Conservation (phyloP, 2,329 filamentous ascomycete genomes). For the Exophiala viscosa region DNA sequence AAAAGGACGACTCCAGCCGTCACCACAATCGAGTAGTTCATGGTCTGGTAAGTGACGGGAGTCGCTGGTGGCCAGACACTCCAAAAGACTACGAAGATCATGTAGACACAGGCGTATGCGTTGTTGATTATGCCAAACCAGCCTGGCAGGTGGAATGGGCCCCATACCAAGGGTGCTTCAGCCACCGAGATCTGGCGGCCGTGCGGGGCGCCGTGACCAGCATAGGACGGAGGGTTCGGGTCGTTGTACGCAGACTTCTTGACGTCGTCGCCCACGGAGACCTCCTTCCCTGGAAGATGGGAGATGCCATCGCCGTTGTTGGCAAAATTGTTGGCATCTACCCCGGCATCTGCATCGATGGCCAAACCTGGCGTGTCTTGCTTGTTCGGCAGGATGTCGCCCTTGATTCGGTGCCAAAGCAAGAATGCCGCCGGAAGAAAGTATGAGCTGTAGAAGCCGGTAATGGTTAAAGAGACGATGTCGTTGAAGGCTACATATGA, state of each 20-base stretch:
- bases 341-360: slow-evolving; percentile 24
- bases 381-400: slow-evolving; percentile 37
- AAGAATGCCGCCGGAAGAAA: slow-evolving; percentile 34
- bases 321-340: slow-evolving; percentile 26
- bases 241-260: neutral
- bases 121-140: slow-evolving; percentile 54
- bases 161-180: slow-evolving; percentile 47
- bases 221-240: neutral
- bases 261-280: neutral
- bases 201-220: neutral
- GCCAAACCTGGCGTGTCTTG: slow-evolving; percentile 17
- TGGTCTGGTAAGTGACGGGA: slow-evolving; percentile 35
- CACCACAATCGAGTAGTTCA: slow-evolving; percentile 50
- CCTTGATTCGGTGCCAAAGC: slow-evolving; percentile 35
- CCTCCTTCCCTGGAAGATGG: neutral
- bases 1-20: slow-evolving; percentile 43
- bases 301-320: neutral
- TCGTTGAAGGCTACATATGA: slow-evolving; percentile 30
- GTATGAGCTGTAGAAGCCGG: slow-evolving; percentile 38
- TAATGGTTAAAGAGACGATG: slow-evolving; percentile 33
- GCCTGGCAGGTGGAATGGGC: slow-evolving; percentile 54
- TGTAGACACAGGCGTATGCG: slow-evolving; percentile 51
- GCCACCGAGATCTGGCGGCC: slow-evolving; percentile 21
- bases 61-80: slow-evolving; percentile 47
- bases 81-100: slow-evolving; percentile 56